phyloP scores from a whole-genome alignment of 306 rosid species.

The Ormosia emarginata region DNA sequence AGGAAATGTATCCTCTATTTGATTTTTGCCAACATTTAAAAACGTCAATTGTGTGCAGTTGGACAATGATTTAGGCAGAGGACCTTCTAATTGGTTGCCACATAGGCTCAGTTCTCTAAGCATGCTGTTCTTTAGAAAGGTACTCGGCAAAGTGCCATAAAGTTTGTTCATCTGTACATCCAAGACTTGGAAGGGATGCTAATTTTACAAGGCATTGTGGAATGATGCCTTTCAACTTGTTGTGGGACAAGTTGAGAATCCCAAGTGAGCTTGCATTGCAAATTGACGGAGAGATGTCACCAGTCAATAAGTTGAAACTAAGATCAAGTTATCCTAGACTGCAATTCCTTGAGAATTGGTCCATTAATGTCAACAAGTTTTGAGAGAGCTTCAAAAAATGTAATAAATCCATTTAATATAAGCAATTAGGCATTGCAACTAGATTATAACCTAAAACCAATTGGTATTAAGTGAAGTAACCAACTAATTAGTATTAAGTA shows the following conservation, averaged over 20 bases:
- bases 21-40: conserved; percentile 38
- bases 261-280: not conserved
- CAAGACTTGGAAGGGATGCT: not conserved
- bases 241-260: not conserved
- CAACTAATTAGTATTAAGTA: too few species aligned
- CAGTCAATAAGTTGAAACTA: conserved; percentile 2
- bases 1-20: conserved; percentile 29
- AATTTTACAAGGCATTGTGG: conserved; percentile 27
- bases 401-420: not conserved
- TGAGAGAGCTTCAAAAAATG: not conserved
- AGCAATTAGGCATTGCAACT: conserved; percentile 25
- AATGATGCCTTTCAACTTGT: not conserved
- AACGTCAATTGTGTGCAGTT: not conserved
- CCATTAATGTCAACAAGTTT: conserved; percentile 4
- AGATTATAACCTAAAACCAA: too few species aligned
- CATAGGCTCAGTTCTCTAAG: not conserved
- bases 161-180: conserved; percentile 31
- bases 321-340: not conserved
- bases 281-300: not conserved
- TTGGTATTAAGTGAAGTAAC: too few species aligned
- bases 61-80: conserved; percentile 21
- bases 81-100: conserved; percentile 31
- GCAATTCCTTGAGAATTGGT: not conserved
- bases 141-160: conserved; percentile 13
- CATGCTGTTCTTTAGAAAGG: rapidly evolving